These are phyloP conservation scores for Candida gorgasii DNA, from an alignment of 805 yeast species.

Conservation along the genomic window DNA sequence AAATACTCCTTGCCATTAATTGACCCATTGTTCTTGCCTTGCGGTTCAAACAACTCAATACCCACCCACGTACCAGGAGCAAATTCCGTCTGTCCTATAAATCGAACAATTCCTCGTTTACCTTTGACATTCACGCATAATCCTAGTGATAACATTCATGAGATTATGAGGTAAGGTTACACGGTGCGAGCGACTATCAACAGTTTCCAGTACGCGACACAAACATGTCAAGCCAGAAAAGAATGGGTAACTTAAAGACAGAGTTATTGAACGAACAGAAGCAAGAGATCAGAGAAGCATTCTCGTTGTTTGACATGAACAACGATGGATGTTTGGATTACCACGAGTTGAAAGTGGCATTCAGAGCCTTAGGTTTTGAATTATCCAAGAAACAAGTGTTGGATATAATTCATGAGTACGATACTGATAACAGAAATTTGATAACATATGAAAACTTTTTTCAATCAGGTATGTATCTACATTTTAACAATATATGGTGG, in stretches of 20 bases:
- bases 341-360: constrained; percentile 91
- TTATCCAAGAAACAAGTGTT: constrained; percentile 72
- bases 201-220: too few species aligned
- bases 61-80: constrained; percentile 61
- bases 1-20: constrained; percentile 48
- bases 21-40: constrained; percentile 53
- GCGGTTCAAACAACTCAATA: constrained; percentile 39
- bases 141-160: constrained; percentile 22
- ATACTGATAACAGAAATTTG: constrained; percentile 68
- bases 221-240: constrained; percentile 3
- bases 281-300: constrained; percentile 91
- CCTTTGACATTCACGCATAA: constrained; percentile 38
- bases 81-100: constrained; percentile 55
- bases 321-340: constrained; percentile 87
- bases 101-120: constrained; percentile 48
- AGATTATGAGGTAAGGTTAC: too few species aligned
- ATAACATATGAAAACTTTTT: constrained; percentile 83
- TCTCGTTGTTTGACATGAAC: constrained; percentile 87
- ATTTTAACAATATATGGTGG: too few species aligned
- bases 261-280: constrained; percentile 84
- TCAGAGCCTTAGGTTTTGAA: constrained; percentile 91
- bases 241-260: constrained; percentile 29
- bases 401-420: constrained; percentile 77
- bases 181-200: too few species aligned
- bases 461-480: constrained; percentile 61